Percentiles rank a stretch among this genome's conserved stretches.
Conservation (phyloP, 768 basidiomycete species). For the Zangia roseola region DNA sequence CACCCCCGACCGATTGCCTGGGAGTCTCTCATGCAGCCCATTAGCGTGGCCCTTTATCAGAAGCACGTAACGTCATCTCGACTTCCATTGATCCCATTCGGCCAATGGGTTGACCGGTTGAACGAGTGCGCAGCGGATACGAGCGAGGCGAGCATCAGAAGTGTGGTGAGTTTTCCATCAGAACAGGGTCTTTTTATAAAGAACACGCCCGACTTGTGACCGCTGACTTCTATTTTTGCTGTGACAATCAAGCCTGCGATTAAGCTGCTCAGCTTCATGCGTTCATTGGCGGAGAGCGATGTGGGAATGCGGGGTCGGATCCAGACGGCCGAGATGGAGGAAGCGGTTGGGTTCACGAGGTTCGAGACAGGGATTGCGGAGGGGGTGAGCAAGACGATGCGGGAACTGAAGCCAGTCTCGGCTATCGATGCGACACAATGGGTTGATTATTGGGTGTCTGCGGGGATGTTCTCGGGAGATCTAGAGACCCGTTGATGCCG, state of each 20-base stretch:
- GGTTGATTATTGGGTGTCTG: slow-evolving; percentile 39
- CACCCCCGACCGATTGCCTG: slow-evolving; percentile 34
- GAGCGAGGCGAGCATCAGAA: slow-evolving; percentile 24
- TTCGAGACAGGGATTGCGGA: slow-evolving; percentile 32
- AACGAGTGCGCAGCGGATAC: slow-evolving; percentile 8
- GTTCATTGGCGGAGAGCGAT: slow-evolving; percentile 20
- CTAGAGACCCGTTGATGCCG: not conserved
- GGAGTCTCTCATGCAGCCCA: slow-evolving; percentile 21
- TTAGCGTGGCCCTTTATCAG: slow-evolving; percentile 19
- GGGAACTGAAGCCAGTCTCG: slow-evolving; percentile 24
- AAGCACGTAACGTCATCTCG: slow-evolving; percentile 7
- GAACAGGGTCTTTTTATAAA: slow-evolving; percentile 27
- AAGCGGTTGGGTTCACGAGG: slow-evolving; percentile 1
- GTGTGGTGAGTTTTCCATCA: slow-evolving; percentile 29
- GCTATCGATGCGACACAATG: slow-evolving; percentile 30
- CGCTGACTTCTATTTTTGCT: slow-evolving; percentile 5
- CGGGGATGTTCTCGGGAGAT: slow-evolving; percentile 19
- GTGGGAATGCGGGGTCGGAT: slow-evolving; percentile 1
- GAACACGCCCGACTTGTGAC: slow-evolving; percentile 35
- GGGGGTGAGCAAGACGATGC: slow-evolving; percentile 35
- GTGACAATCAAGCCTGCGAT: slow-evolving; percentile 32
- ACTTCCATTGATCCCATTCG: slow-evolving; percentile 33
- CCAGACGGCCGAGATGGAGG: not conserved
- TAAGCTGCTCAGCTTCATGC: slow-evolving; percentile 32
- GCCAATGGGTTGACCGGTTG: slow-evolving; percentile 28